phyloP scores from a whole-genome alignment of 768 basidiomycete species.

The Lentinus tigrinus region DNA sequence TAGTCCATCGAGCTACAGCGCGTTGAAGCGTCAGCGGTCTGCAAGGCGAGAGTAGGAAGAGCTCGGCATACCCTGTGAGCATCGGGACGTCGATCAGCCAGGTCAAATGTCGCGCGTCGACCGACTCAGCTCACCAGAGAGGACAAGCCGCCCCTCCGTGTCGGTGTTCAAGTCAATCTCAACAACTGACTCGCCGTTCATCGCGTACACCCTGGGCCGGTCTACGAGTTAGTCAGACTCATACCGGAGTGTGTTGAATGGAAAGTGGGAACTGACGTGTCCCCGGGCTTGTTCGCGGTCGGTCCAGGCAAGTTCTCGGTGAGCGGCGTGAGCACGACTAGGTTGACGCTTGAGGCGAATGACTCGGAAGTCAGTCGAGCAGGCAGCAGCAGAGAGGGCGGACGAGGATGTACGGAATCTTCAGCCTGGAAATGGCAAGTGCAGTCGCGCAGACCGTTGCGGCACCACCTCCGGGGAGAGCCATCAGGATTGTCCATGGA shows the following conservation, averaged over 20 bases:
- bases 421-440: constrained; percentile 76
- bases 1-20: constrained; percentile 60
- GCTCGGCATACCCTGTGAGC: constrained; percentile 70
- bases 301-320: constrained; percentile 86
- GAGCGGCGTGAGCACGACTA: constrained; percentile 70
- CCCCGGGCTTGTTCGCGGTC: constrained; percentile 71
- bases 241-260: neutral
- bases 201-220: constrained; percentile 63
- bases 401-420: constrained; percentile 62
- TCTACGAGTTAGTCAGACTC: neutral
- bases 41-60: too few species aligned
- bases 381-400: neutral
- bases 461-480: too few species aligned
- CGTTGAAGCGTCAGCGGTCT: too few species aligned
- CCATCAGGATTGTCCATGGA: too few species aligned
- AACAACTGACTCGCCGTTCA: constrained; percentile 86
- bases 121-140: constrained; percentile 61
- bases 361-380: neutral
- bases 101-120: constrained; percentile 84
- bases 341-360: constrained; percentile 65
- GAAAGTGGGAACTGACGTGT: constrained; percentile 53
- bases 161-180: constrained; percentile 91
- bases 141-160: constrained; percentile 75
- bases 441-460: constrained; percentile 74
- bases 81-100: constrained; percentile 86